phyloP scores from a whole-genome alignment of 495 filamentous ascomycete genomes.

The Neurospora pannonica region DNA sequence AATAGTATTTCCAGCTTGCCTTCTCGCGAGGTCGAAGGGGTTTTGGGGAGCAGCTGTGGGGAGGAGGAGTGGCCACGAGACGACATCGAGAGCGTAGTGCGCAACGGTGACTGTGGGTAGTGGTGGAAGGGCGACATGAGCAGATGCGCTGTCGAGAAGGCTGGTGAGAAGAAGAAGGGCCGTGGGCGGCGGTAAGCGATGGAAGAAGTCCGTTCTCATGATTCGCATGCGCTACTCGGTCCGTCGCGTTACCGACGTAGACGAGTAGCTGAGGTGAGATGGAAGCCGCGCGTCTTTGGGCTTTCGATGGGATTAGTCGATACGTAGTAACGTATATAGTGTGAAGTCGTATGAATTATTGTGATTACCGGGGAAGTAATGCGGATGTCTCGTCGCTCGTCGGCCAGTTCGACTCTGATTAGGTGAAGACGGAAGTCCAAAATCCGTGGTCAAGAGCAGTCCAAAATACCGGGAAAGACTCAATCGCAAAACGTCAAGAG shows the following conservation, averaged over 20 bases:
- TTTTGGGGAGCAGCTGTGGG: constrained; percentile 30
- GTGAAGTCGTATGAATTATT: neutral
- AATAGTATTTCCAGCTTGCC: constrained; percentile 33
- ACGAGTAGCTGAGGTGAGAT: neutral
- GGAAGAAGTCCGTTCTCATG: constrained; percentile 28
- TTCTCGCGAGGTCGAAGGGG: constrained; percentile 25
- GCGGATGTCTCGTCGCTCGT: neutral
- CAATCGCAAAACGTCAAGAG: neutral
- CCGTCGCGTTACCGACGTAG: neutral
- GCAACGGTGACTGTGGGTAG: constrained; percentile 30
- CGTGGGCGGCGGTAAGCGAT: constrained; percentile 31
- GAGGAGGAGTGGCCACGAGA: constrained; percentile 27
- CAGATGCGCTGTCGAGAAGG: constrained; percentile 22
- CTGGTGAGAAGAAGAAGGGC: constrained; percentile 31
- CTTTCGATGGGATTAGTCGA: neutral
- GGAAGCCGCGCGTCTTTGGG: neutral
- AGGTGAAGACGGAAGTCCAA: neutral
- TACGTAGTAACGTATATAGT: neutral
- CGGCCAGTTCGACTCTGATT: neutral
- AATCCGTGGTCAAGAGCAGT: neutral
- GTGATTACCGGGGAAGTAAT: too few species aligned
- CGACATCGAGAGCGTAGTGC: constrained; percentile 31
- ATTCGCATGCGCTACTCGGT: constrained; percentile 1
- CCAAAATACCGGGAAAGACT: neutral
- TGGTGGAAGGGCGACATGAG: constrained; percentile 25